These are phyloP conservation scores for Zasmidium angulare DNA, from an alignment of 2,329 filamentous ascomycete species.

Conservation along the genomic window DNA sequence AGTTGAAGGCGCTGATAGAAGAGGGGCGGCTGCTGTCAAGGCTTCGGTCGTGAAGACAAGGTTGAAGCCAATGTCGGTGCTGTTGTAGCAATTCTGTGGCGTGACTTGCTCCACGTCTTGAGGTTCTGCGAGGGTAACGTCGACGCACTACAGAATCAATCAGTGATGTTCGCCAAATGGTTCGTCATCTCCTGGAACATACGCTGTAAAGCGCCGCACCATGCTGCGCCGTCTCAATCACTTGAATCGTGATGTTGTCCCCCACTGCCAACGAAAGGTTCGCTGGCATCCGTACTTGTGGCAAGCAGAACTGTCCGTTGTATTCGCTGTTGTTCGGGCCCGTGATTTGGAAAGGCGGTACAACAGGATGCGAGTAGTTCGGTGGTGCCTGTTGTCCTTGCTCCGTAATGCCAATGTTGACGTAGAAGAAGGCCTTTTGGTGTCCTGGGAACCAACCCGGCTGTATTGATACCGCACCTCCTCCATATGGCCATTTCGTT, in stretches of 20 bases:
- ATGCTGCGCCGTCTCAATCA: slow-evolving; percentile 80
- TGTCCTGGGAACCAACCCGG: slow-evolving; percentile 97
- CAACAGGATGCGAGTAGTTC: slow-evolving; percentile 86
- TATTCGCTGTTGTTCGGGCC: slow-evolving; percentile 84
- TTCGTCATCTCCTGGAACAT: slow-evolving; percentile 42
- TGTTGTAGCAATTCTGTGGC: slow-evolving; percentile 85
- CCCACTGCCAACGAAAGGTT: slow-evolving; percentile 69
- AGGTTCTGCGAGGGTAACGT: slow-evolving; percentile 86
- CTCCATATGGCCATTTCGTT: slow-evolving; percentile 85
- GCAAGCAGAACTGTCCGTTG: slow-evolving; percentile 77
- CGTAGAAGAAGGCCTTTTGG: slow-evolving; percentile 74
- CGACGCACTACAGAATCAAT: slow-evolving; percentile 68
- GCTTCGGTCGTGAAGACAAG: slow-evolving; percentile 65
- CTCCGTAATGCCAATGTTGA: slow-evolving; percentile 78
- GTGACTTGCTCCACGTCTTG: slow-evolving; percentile 75
- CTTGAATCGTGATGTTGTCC: slow-evolving; percentile 87
- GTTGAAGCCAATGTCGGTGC: slow-evolving; percentile 70
- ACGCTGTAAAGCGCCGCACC: slow-evolving; percentile 82
- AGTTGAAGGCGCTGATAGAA: neutral
- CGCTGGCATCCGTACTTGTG: slow-evolving; percentile 79
- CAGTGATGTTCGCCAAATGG: neutral
- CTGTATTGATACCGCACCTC: slow-evolving; percentile 85
- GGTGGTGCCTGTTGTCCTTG: slow-evolving; percentile 55
- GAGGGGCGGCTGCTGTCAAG: slow-evolving; percentile 17
- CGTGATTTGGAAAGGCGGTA: slow-evolving; percentile 75